Evolutionary conservation across 441 rosid genomes (phyloP).

Genomic region (Capsella rubella): DNA sequence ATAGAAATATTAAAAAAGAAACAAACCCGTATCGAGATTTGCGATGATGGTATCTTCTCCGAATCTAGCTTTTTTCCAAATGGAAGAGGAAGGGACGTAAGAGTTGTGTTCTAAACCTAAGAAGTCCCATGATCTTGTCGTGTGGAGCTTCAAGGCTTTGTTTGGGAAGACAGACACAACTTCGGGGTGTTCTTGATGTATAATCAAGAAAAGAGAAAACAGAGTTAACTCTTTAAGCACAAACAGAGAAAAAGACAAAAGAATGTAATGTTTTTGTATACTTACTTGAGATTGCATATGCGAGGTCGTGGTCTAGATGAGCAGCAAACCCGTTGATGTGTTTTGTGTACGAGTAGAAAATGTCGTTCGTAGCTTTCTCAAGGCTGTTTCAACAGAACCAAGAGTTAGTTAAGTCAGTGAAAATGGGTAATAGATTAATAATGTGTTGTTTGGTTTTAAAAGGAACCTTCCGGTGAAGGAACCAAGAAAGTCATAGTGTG

Average conservation of each 20-base stretch:
- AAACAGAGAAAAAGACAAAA: not conserved
- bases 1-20: not conserved
- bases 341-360: conserved; percentile 68
- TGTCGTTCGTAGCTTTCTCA: conserved; percentile 51
- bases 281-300: conserved; percentile 55
- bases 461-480: conserved; percentile 64
- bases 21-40: conserved; percentile 73
- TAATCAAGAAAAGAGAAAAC: conserved; percentile 10
- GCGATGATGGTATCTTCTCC: conserved; percentile 75
- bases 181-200: conserved; percentile 58
- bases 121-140: conserved; percentile 78
- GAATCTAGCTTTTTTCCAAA: conserved; percentile 65
- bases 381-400: conserved; percentile 41
- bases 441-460: not conserved
- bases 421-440: not conserved
- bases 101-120: conserved; percentile 60
- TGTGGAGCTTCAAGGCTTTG: conserved; percentile 69
- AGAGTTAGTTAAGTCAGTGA: not conserved
- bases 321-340: conserved; percentile 81
- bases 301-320: conserved; percentile 51
- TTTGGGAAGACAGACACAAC: conserved; percentile 72
- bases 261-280: not conserved
- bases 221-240: not conserved
- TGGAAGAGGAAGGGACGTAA: conserved; percentile 47
- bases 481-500: conserved; percentile 60